Evolutionary conservation across 495 filamentous ascomycete genomes (phyloP), one percentile per base, ranked within the genome.

Genomic region (Talaromyces proteolyticus): DNA sequence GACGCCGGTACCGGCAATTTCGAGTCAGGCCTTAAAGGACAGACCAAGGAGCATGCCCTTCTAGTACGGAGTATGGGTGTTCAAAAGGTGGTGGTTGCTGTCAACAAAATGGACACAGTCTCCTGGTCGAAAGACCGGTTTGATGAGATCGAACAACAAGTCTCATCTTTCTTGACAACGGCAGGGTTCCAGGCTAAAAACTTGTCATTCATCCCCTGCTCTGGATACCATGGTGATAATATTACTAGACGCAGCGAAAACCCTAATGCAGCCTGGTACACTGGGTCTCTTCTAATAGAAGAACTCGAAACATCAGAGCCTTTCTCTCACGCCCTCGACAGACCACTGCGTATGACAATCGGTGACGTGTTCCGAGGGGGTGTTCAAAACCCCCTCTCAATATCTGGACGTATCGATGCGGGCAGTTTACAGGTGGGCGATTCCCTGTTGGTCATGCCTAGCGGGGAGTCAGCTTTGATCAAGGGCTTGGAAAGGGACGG

Each of bases 71-170:
- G 90, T 58, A 91, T 97, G 79, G 93, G 93, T 0, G 88, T 97
- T 0, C 84, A 88, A 43, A 80, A 85, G 26, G 73, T 98, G 24
- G 82, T 98, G 44, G 85, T 97, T 38, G 92, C 88, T 3, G 78
- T 97, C 55, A 98, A 98, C 67, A 98, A 98, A 68, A 83, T 98
- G 59, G 93, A 98, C 63, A 81, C 78, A 0, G 82, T 91, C 7
- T 64, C 69, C 12, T 98, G 93, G 93, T 85, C 80, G 12, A 72
- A 85, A 65, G 83, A 77, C 14, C 80, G 91, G 2, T 98, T 92
- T 58, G 72, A 85, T 34, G 88, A 95, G 60, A 96, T 97, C 50
- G 75, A 81, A 50, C 80, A 89, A 54, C 90, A 95, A 58, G 78
- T 95, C 43, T 79, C 80, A 0, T 84, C 86, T 6, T 96, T 98